Evolutionary conservation across 768 basidiomycete species (phyloP), one percentile per base, ranked within the genome.

Genomic region (Trametes maxima): DNA sequence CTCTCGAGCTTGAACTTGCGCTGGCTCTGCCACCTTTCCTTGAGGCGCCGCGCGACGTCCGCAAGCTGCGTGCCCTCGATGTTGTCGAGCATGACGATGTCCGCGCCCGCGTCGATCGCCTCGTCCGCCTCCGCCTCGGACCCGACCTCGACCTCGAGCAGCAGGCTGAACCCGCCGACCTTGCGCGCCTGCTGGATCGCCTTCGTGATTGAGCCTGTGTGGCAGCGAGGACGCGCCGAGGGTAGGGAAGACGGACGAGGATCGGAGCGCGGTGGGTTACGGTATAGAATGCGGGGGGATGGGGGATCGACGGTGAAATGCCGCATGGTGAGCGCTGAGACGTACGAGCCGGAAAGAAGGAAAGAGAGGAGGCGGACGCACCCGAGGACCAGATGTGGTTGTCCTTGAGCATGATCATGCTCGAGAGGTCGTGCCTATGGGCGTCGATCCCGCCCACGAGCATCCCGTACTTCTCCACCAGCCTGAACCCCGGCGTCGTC

Each of bases 381-480:
- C 95, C 95, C 44, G 88, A 91, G 3, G 95, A 96, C 95, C 95
- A 98, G 71, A 98, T 92, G 72, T 99, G 97, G 72, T 99, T 99
- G 69, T 99, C 97, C 76, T 98, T 98, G 69, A 99, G 85, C 97
- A 99, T 99, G 70, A 99, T 95, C 97, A 99, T 98, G 72, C 91
- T 92, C 28, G 92, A 95, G n/a, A 98, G 81, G 74, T 98, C 95
- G 67, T 97, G 89, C 22, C 97, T 85, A 78, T 99, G 97, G 10
- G 92, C 79, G 72, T 99, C 96, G 68, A 98, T 90, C 6, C 97
- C 97, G 17, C 97, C 97, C 14, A 98, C 93, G 46, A 98, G 76
- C 97, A 99, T 98, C 3, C 89, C 97, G 72, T 99, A 98, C 75
- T 99, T 99, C 75, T 99, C 97, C 5, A 98, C 95, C 33, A 98